These are phyloP conservation scores for Tremellales sp. DNA, from an alignment of 1,284 basidiomycete species.

Conservation along the genomic window DNA sequence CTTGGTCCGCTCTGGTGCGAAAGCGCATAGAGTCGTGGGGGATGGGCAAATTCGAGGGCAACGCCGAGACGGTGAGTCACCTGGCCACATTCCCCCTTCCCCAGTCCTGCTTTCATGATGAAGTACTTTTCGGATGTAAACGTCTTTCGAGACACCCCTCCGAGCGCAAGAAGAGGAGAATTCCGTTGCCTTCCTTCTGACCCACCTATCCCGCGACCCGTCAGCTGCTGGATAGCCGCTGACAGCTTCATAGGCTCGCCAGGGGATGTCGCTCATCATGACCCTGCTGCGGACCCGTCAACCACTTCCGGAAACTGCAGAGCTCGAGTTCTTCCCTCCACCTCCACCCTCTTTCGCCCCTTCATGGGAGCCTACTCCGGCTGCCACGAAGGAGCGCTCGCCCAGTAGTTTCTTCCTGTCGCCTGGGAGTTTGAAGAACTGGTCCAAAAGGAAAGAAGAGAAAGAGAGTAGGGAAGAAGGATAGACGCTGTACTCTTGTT, in stretches of 20 bases:
- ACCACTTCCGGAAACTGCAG: constrained; percentile 33
- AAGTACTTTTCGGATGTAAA: too few relatives aligned
- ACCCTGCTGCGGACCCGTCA: constrained; percentile 29
- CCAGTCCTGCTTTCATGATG: neutral
- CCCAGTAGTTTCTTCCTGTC: constrained; percentile 18
- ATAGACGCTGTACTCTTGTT: too few relatives aligned
- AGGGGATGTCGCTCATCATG: constrained; percentile 49
- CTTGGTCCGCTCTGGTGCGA: constrained; percentile 42
- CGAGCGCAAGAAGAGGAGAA: too few relatives aligned
- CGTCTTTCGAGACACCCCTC: too few relatives aligned
- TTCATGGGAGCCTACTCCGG: constrained; percentile 19
- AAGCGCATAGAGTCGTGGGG: constrained; percentile 46
- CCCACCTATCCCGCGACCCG: neutral
- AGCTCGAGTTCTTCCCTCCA: constrained; percentile 27
- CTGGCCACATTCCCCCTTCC: neutral
- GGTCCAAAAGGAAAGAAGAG: constrained; percentile 11
- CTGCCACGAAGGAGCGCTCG: constrained; percentile 13
- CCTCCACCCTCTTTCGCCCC: constrained; percentile 29
- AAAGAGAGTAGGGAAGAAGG: too few relatives aligned
- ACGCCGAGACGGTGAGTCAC: constrained; percentile 40
- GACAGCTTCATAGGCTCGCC: constrained; percentile 36
- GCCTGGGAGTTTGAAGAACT: constrained; percentile 15
- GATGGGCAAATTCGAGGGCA: constrained; percentile 45
- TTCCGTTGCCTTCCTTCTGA: neutral
- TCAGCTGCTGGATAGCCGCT: neutral